Evolutionary conservation across 1,284 basidiomycete species (phyloP).

Genomic region (Sporisorium graminicola): DNA sequence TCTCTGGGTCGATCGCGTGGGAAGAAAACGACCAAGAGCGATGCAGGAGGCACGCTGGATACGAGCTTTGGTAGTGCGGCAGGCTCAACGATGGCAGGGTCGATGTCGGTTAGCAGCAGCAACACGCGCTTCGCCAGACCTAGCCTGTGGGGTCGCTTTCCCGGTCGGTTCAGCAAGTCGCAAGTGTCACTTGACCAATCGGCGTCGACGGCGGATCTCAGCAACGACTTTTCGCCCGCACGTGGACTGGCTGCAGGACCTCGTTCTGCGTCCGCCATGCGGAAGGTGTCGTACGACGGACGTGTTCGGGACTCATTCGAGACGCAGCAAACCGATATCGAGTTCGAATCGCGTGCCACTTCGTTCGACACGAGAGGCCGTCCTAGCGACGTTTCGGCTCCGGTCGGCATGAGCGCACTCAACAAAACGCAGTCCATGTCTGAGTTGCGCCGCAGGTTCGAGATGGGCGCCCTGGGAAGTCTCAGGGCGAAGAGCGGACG

Average conservation of each 20-base stretch:
- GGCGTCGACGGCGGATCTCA: constrained; percentile 31
- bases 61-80: constrained; percentile 25
- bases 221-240: constrained; percentile 18
- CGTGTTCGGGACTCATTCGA: constrained; percentile 46
- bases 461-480: constrained; percentile 21
- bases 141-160: constrained; percentile 44
- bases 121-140: constrained; percentile 24
- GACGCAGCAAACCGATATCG: constrained; percentile 46
- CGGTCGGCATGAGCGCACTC: constrained; percentile 5
- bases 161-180: constrained; percentile 42
- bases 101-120: constrained; percentile 11
- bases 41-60: constrained; percentile 13
- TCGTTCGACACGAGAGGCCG: constrained; percentile 35
- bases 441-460: constrained; percentile 35
- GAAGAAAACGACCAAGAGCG: constrained; percentile 24
- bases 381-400: constrained; percentile 30
- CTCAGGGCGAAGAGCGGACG: constrained; percentile 17
- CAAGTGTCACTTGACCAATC: constrained; percentile 39
- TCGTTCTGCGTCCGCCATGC: constrained; percentile 45
- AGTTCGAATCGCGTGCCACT: constrained; percentile 47
- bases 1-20: constrained; percentile 38
- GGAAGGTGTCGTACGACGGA: constrained; percentile 41
- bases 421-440: constrained; percentile 44
- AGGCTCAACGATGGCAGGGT: constrained; percentile 4
- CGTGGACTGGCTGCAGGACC: constrained; percentile 25